Evolutionary conservation across 129 eudicot genomes (phyloP).

Genomic region (Logfia minima): DNA sequence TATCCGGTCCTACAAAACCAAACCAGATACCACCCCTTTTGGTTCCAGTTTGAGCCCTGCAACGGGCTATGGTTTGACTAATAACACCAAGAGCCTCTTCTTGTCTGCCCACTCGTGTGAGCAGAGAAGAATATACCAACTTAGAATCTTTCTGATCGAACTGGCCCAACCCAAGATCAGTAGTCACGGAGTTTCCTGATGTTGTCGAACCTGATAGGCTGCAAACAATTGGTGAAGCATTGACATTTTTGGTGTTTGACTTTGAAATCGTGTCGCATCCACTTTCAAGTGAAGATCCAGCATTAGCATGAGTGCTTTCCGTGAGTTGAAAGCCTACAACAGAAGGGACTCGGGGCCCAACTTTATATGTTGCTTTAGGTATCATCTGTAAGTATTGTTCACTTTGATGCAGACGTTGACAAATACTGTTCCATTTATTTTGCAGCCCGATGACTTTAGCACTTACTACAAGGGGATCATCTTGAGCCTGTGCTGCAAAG

Average conservation of each 20-base stretch:
- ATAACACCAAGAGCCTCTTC: constrained; percentile 56
- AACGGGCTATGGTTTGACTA: constrained; percentile 51
- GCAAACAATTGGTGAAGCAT: constrained; percentile 29
- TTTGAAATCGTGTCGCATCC: constrained; percentile 25
- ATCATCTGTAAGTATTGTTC: constrained; percentile 34
- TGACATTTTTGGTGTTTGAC: constrained; percentile 31
- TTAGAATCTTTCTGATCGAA: constrained; percentile 54
- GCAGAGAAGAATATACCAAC: constrained; percentile 48
- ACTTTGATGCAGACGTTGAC: constrained; percentile 54
- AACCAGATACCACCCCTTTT: constrained; percentile 72
- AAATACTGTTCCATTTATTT: constrained; percentile 66
- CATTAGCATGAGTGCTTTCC: constrained; percentile 28
- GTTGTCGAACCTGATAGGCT: constrained; percentile 42
- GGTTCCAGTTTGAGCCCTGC: constrained; percentile 35
- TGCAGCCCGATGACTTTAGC: constrained; percentile 46
- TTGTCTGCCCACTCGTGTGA: constrained; percentile 56
- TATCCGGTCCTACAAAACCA: constrained; percentile 64
- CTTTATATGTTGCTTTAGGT: constrained; percentile 36
- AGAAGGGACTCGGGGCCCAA: constrained; percentile 43
- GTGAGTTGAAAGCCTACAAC: constrained; percentile 55
- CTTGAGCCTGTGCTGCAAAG: constrained; percentile 80
- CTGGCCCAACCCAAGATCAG: constrained; percentile 63
- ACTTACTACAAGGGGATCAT: constrained; percentile 46
- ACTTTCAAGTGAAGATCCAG: constrained; percentile 39
- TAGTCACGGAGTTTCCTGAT: constrained; percentile 63